phyloP scores from a whole-genome alignment of 306 rosid species.

The Potentilla sterilis region DNA sequence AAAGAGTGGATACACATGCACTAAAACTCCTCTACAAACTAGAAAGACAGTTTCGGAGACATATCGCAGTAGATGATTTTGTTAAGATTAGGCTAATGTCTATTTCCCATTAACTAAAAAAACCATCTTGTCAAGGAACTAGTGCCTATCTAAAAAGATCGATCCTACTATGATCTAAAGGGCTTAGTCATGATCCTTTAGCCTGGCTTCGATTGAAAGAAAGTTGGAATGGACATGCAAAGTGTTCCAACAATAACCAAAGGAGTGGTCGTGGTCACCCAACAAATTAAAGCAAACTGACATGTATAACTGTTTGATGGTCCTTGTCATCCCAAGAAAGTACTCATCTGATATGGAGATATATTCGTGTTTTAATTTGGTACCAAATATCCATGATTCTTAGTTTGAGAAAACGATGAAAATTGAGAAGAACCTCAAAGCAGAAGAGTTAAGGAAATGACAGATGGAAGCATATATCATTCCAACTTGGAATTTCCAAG shows the following conservation, averaged over 20 bases:
- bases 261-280: constrained; percentile 8
- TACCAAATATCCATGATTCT: not conserved
- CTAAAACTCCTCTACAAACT: too few species aligned
- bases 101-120: not conserved
- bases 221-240: not conserved
- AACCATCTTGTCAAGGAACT: not conserved
- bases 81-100: not conserved
- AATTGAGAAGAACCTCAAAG: not conserved
- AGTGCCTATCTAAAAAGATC: not conserved
- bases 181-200: not conserved
- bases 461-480: not conserved
- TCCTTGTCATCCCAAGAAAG: not conserved
- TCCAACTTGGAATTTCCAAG: too few species aligned
- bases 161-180: not conserved
- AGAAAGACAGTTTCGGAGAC: too few species aligned
- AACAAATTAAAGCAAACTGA: not conserved
- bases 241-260: not conserved
- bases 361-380: not conserved
- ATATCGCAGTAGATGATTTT: too few species aligned
- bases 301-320: not conserved
- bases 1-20: too few species aligned
- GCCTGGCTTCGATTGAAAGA: not conserved
- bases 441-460: not conserved
- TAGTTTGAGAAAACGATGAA: not conserved
- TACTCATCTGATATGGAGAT: not conserved